These are phyloP conservation scores for Ophiostoma pallidulum DNA, from an alignment of 2,329 filamentous ascomycete species.

Conservation along the genomic window DNA sequence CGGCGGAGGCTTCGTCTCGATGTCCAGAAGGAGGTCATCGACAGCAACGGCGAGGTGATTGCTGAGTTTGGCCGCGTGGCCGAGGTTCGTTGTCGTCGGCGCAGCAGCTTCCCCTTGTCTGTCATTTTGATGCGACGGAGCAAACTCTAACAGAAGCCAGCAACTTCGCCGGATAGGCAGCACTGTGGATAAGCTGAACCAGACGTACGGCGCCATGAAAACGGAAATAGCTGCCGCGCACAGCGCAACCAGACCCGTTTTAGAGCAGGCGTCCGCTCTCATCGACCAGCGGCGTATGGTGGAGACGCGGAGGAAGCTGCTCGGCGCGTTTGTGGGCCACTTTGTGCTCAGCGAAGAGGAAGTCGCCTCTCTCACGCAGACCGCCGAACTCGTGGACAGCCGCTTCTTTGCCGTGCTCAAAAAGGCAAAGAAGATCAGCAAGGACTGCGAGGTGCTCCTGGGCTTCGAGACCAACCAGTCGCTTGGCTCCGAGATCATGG, in stretches of 20 bases:
- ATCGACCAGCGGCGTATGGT: constrained; percentile 63
- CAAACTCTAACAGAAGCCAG: constrained; percentile 34
- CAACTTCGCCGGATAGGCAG: constrained; percentile 79
- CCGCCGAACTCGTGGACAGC: constrained; percentile 74
- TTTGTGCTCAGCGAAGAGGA: constrained; percentile 83
- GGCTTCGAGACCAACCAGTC: constrained; percentile 88
- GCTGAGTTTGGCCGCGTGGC: constrained; percentile 82
- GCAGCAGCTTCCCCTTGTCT: neutral
- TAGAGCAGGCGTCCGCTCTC: constrained; percentile 68
- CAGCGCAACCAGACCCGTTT: constrained; percentile 60
- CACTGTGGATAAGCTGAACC: constrained; percentile 69
- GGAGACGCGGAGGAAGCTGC: constrained; percentile 69
- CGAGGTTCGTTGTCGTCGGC: constrained; percentile 48
- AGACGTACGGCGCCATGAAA: constrained; percentile 72
- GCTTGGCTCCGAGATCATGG: constrained; percentile 82
- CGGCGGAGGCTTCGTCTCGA: constrained; percentile 72
- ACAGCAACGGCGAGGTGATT: constrained; percentile 84
- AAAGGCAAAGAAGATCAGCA: constrained; percentile 77
- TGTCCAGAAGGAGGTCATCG: constrained; percentile 84
- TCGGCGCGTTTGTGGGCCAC: constrained; percentile 68
- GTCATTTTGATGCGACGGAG: constrained; percentile 14
- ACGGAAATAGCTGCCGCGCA: constrained; percentile 66
- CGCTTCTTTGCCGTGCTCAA: constrained; percentile 69
- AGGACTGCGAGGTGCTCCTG: constrained; percentile 80
- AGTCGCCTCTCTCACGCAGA: constrained; percentile 62